Percentiles rank a stretch among this genome's conserved stretches.
Conservation (phyloP, 805 yeast species). For the Cyberlindnera meyerae region DNA sequence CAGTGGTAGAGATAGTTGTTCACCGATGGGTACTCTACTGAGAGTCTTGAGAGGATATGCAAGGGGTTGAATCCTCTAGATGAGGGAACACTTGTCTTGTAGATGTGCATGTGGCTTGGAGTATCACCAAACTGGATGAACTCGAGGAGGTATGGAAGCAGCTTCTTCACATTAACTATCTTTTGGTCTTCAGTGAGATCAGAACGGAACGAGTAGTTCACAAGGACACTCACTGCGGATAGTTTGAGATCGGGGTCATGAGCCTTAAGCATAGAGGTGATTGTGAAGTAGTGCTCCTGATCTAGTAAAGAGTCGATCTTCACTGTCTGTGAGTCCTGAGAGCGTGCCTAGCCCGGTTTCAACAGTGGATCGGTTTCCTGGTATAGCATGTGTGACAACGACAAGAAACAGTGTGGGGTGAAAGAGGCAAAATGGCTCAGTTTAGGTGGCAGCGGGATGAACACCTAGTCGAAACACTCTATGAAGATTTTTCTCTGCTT, state of each 20-base stretch:
- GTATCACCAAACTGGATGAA: constrained; percentile 18
- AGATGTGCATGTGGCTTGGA: constrained; percentile 10
- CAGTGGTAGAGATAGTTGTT: constrained; percentile 32
- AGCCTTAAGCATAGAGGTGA: constrained; percentile 21
- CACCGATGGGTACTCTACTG: constrained; percentile 30
- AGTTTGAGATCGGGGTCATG: constrained; percentile 21
- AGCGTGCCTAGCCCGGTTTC: constrained; percentile 1
- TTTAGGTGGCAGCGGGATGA: constrained; percentile 19
- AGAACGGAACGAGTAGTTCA: constrained; percentile 19
- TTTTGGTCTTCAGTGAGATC: constrained; percentile 8
- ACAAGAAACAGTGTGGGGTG: constrained; percentile 19
- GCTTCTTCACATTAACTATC: constrained; percentile 14
- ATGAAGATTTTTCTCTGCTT: constrained; percentile 3
- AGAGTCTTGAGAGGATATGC: constrained; percentile 30
- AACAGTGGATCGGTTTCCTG: constrained; percentile 9
- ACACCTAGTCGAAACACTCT: constrained; percentile 14
- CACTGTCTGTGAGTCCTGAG: constrained; percentile 1
- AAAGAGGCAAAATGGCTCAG: constrained; percentile 14
- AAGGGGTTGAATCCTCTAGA: constrained; percentile 28
- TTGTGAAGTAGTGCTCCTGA: constrained; percentile 16
- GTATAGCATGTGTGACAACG: constrained; percentile 19
- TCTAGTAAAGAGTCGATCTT: constrained; percentile 16
- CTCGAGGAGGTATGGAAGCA: constrained; percentile 23
- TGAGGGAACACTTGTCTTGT: constrained; percentile 16
- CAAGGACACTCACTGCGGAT: constrained; percentile 17